Evolutionary conservation across 805 yeast genomes (phyloP), one percentile per base, ranked within the genome.

Genomic region (Saccharomyces jurei): DNA sequence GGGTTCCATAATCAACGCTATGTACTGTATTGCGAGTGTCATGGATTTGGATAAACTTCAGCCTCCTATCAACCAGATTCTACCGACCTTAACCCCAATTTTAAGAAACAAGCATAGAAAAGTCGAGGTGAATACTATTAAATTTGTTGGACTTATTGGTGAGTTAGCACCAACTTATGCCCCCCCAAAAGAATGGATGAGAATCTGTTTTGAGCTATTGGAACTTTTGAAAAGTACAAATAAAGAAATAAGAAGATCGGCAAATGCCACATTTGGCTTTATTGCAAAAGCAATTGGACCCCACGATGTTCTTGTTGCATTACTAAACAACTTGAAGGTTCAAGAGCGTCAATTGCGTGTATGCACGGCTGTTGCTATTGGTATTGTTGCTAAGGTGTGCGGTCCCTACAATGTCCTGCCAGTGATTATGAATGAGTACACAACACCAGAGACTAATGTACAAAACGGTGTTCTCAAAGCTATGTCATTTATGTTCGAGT

Each of bases 301-400:
- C 0, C 94, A 89, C 57, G 98, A 94, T 68, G 96, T 94, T 3
- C 70, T 94, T 22, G 91, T 85, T 1, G 86, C 96, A 54, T 73
- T 94, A 41, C 71, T 94, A 54, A 89, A 87, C 62, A 92, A 92
- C 62, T 74, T 94, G 60, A 79, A 88, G 56, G 96, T 91, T 6
- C 98, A 92, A 67, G 98, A 94, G 66, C 87, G 99, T 65, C 99
- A 94, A 71, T 77, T 89, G 46, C 84, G 99, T 65, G 96, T 94
- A 8, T 92, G 97, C 68, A 89, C 98, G 0, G 97, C 99, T 5
- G 97, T 94, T 46, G 99, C 99, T 0, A 88, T 94, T 60, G 99
- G 96, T 41, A 90, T 94, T 61, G 96, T 94, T 8, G 98, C 98
- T 0, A 94, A 91, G 55, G 83, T 87, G 0, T 94, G 98, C 69